These are phyloP conservation scores for Knufia petricola DNA, from an alignment of 2,329 filamentous ascomycete genomes.

Conservation along the genomic window DNA sequence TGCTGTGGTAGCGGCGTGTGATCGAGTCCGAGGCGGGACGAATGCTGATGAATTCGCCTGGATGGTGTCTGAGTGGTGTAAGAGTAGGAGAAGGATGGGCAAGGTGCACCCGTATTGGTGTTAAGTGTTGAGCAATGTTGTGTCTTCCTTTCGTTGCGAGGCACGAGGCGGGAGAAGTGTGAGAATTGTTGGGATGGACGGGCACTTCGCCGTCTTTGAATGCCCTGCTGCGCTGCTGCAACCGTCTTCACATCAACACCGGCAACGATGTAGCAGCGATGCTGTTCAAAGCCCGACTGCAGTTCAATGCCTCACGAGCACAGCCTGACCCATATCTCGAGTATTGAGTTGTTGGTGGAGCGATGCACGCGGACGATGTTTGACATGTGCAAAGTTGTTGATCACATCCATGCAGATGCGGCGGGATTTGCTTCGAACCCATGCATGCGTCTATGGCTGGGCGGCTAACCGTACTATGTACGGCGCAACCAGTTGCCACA, in stretches of 20 bases:
- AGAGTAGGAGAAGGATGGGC: background rate
- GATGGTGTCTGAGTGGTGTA: too few relatives aligned
- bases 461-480: too few relatives aligned
- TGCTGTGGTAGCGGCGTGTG: background rate
- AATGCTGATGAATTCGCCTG: too few relatives aligned
- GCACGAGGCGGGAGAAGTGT: conserved; percentile 12
- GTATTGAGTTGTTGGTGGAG: background rate
- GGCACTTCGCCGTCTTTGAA: conserved; percentile 5
- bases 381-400: conserved; percentile 6
- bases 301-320: background rate
- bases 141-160: background rate
- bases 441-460: background rate
- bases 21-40: too few relatives aligned
- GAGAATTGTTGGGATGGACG: conserved; percentile 16
- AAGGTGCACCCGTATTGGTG: background rate
- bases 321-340: conserved; percentile 4
- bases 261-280: background rate
- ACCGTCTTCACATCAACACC: background rate
- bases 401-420: background rate
- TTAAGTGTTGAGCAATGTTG: background rate
- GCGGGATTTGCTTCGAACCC: background rate
- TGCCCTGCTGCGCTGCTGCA: background rate
- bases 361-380: background rate
- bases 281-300: background rate
- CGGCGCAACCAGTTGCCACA: too few relatives aligned